phyloP scores from a whole-genome alignment of 1,139 yeast species.

The Kurtzmaniella natalensis region DNA sequence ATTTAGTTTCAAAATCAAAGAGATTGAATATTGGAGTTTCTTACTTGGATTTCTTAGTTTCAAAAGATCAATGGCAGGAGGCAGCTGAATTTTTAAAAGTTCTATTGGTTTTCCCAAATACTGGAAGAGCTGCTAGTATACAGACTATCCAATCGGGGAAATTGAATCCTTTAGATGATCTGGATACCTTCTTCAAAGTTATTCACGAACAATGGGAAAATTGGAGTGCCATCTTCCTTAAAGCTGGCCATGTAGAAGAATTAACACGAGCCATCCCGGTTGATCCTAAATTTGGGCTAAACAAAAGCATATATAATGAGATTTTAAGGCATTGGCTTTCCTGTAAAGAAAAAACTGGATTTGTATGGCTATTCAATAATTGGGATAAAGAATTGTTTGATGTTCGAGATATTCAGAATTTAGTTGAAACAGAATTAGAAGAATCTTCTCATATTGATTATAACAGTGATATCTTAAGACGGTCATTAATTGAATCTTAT shows the following conservation, averaged over 20 bases:
- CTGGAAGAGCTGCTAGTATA: conserved; percentile 18
- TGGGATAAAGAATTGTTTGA: conserved; percentile 67
- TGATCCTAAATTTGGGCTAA: conserved; percentile 32
- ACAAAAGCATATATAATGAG: conserved; percentile 42
- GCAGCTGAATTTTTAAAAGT: conserved; percentile 49
- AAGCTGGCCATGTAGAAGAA: conserved; percentile 41
- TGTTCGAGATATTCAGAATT: conserved; percentile 36
- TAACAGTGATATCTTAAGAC: conserved; percentile 30
- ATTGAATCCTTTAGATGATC: conserved; percentile 6
- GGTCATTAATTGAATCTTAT: conserved; percentile 53
- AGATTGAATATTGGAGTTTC: conserved; percentile 59
- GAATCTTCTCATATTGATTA: conserved; percentile 11
- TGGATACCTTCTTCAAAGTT: conserved; percentile 20
- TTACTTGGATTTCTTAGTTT: conserved; percentile 55
- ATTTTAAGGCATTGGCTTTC: conserved; percentile 50
- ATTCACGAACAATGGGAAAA: conserved; percentile 58
- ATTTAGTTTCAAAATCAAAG: conserved; percentile 45
- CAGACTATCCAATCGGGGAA: conserved; percentile 11
- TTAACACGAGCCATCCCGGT: conserved; percentile 55
- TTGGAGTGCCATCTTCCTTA: conserved; percentile 56
- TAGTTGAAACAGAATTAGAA: conserved; percentile 43
- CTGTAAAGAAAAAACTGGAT: conserved; percentile 23
- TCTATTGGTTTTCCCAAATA: conserved; percentile 38
- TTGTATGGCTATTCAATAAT: conserved; percentile 36
- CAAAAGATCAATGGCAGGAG: conserved; percentile 48